Evolutionary conservation across 2,329 filamentous ascomycete genomes (phyloP), one percentile per base, ranked within the genome.

Genomic region (Cytospora paraplurivora): DNA sequence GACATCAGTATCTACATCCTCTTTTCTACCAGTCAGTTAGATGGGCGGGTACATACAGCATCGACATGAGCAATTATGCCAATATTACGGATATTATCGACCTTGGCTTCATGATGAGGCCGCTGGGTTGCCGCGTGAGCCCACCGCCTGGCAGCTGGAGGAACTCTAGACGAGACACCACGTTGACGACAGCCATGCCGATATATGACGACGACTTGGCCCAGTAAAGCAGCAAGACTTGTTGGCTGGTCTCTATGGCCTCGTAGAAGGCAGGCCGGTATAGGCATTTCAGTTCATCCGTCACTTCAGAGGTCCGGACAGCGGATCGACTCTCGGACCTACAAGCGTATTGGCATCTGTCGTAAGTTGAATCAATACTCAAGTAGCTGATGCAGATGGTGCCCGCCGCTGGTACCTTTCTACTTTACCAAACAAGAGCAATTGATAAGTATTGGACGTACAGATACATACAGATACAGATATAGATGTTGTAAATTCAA

Each of bases 31-130:
- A 94, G 83, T 86, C 59, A 41, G 41, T 21, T 19, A 12, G 34
- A 60, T n/a, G 34, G 34, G 17, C 4, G 67, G 68, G 11, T 13
- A 75, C 82, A 62, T 75, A 87, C 84, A 62, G 95, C 95, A 87
- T 98, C 95, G 68, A 99, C 97, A 76, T 99, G 95, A 65, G 95
- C 95, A 75, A 99, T 97, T 69, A 99, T 98, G 66, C 95, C 95
- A 74, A 99, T 97, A 73, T 99, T 99, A 70, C 94, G 85, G 58
- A 93, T 95, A 70, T 85, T 85, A 47, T 85, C 81, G 19, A 87
- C 78, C 21, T 70, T 72, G 35, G 73, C 71, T 53, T 78, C 77
- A 37, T 76, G 71, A 47, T 76, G 71, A 63, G 70, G 41, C 5
- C 47, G 47, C 21, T 47, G 62, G 6, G 44, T 41, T 11, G 54